A percentile compares a stretch with the other conserved stretches of the same genome.
These are phyloP conservation scores for Sungouiella thailandica DNA, from an alignment of 805 yeast species.

Conservation along the genomic window DNA sequence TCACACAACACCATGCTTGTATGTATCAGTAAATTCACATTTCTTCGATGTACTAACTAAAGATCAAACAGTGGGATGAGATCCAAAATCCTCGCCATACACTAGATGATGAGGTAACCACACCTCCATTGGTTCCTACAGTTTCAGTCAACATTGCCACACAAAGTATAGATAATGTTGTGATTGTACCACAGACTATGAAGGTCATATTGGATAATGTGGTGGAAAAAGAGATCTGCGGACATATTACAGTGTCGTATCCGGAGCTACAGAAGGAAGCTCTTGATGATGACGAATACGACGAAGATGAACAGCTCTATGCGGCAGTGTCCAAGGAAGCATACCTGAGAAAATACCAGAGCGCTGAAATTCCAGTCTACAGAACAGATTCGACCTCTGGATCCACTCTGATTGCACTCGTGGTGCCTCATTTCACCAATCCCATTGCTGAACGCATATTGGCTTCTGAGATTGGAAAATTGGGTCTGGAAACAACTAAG, in stretches of 20 bases:
- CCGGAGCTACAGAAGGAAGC: conserved; percentile 9
- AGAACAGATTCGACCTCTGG: neutral
- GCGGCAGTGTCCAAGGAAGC: conserved; percentile 23
- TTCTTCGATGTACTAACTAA: conserved; percentile 4
- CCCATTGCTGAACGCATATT: conserved; percentile 28
- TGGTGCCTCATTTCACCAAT: conserved; percentile 35
- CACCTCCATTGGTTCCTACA: neutral
- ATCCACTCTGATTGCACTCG: conserved; percentile 15
- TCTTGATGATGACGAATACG: conserved; percentile 32
- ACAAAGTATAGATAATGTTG: conserved; percentile 3
- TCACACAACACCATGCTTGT: conserved; percentile 8
- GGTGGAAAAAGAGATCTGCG: conserved; percentile 12
- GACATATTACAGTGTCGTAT: conserved; percentile 12
- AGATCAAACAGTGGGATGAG: conserved; percentile 47
- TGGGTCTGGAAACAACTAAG: conserved; percentile 4
- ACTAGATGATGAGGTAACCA: conserved; percentile 38
- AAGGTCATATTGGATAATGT: conserved; percentile 13
- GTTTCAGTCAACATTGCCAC: conserved; percentile 2
- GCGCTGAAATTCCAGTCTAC: conserved; percentile 17
- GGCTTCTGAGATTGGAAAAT: conserved; percentile 18
- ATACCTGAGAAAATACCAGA: conserved; percentile 18
- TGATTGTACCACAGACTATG: conserved; percentile 16
- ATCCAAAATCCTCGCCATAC: conserved; percentile 48
- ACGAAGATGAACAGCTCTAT: conserved; percentile 49
- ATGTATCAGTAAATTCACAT: neutral